A percentile compares a stretch with the other conserved stretches of the same genome.
Conservation (phyloP, 2,329 filamentous ascomycete species). For the Hymenotorrendiella dingleyae region DNA sequence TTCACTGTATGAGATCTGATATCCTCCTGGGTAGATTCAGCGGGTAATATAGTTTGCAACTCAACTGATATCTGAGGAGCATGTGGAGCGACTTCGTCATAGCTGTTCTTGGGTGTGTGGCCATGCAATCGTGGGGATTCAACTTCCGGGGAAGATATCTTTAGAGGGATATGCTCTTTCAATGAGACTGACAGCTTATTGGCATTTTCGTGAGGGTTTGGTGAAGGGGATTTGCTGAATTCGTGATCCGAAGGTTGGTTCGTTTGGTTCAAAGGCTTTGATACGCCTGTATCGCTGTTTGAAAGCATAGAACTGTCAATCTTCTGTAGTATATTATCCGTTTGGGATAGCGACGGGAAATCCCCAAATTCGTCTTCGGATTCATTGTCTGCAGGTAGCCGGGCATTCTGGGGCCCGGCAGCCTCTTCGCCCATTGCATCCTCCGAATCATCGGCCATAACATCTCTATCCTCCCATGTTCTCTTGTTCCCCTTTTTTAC, state of each 20-base stretch:
- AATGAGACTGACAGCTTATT: constrained; percentile 1
- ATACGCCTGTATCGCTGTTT: background rate
- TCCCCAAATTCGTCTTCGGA: constrained; percentile 31
- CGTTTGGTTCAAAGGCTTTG: background rate
- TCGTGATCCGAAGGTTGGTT: constrained; percentile 13
- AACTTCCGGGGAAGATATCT: too few species aligned
- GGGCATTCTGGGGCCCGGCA: too few species aligned
- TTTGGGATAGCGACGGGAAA: constrained; percentile 28
- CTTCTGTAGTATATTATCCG: constrained; percentile 22
- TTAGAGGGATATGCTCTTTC: too few species aligned
- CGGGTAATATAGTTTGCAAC: too few species aligned
- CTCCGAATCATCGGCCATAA: constrained; percentile 17
- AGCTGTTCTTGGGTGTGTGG: too few species aligned
- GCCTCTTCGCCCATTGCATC: background rate
- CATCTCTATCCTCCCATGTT: constrained; percentile 16
- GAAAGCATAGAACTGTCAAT: constrained; percentile 15
- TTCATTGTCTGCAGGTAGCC: constrained; percentile 7
- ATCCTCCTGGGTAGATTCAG: too few species aligned
- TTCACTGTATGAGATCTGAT: too few species aligned
- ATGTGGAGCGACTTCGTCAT: too few species aligned
- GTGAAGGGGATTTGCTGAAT: constrained; percentile 28
- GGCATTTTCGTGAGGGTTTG: constrained; percentile 20
- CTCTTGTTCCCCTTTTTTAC: constrained; percentile 30
- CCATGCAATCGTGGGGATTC: too few species aligned
- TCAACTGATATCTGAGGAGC: too few species aligned